Base-by-base conservation (phyloP, 768 basidiomycete genomes). In the Rickenella mellea region DNA sequence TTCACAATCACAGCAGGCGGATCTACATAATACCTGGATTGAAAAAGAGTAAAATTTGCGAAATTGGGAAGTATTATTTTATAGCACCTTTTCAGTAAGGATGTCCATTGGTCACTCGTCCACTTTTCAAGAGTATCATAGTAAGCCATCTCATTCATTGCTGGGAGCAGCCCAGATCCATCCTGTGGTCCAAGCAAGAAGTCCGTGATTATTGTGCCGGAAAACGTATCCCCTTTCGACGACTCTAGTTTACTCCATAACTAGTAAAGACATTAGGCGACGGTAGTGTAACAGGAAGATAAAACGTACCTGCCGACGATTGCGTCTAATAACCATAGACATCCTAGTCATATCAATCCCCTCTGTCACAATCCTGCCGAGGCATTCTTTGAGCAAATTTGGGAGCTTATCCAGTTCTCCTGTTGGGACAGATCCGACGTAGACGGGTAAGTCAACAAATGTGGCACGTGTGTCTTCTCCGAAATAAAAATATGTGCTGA, bases 291-390 rank as follows among this genome's bases (percentile, higher is more conserved):
- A 22, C 24, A 27, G 6, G 14, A 38, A 26, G 27, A 28, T 12
- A 39, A n/a, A 3, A 50, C 59, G 40, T 47, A 85, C 81, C 70
- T 92, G 90, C 42, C 92, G 80, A 62, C 89, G 84, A 51, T 96
- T 90, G 39, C 91, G 70, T 49, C 80, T 76, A 35, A 99, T 77
- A 14, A 96, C 70, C 76, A 87, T 82, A 12, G 63, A 59, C 83
- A 99, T 96, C 8, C 94, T 69, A 24, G 79, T 70, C 83, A 97
- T 91, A 59, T 98, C 89, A 38, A 98, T 68, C 3, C 86, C 91
- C 41, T 83, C 76, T 14, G 70, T 53, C 6, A 71, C 74, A 41
- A 97, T 83, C 30, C 76, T 74, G 48, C 69, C 57, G 28, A 99
- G 67, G 51, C 83, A 85, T 1, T 63, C 66, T 50, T 71, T 76